A percentile compares a stretch with the other conserved stretches of the same genome.
These are phyloP conservation scores for Diutina catenulata DNA, from an alignment of 1,139 yeast genomes.

Conservation along the genomic window DNA sequence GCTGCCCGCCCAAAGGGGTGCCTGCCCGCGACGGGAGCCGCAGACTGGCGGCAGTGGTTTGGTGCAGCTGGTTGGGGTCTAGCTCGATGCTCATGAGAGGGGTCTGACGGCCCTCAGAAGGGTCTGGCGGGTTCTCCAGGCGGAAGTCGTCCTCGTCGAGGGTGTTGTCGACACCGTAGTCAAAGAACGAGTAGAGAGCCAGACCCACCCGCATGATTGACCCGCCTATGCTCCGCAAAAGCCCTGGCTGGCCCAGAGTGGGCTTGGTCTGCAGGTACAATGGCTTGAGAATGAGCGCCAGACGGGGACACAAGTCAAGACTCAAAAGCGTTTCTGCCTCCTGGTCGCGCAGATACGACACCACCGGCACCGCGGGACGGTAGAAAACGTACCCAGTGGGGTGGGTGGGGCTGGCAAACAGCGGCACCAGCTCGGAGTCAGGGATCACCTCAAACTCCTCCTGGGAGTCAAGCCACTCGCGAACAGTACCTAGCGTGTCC, in stretches of 20 bases:
- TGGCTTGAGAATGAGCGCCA: slow-evolving; percentile 1
- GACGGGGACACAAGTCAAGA: slow-evolving; percentile 2
- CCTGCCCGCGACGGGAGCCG: background rate
- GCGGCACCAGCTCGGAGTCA: slow-evolving; percentile 1
- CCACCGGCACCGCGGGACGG: slow-evolving; percentile 1
- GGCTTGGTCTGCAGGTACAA: background rate
- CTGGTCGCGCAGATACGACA: background rate
- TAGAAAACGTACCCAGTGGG: slow-evolving; percentile 2
- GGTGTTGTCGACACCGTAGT: background rate
- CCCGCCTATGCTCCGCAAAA: background rate
- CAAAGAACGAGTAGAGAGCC: slow-evolving; percentile 3
- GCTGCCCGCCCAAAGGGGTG: too few species aligned
- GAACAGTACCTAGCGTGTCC: slow-evolving; percentile 1
- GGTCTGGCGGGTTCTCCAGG: background rate
- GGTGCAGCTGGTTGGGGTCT: too few species aligned
- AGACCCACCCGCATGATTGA: background rate
- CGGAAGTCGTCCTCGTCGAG: background rate
- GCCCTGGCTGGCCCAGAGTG: too few species aligned
- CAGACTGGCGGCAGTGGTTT: background rate
- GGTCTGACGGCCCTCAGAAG: background rate
- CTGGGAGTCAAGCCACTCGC: slow-evolving; percentile 1
- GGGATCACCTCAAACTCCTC: background rate
- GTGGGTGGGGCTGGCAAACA: background rate
- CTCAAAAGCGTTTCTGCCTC: background rate
- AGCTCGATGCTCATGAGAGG: background rate